These are phyloP conservation scores for Stachybotrys elegans DNA, from an alignment of 2,329 filamentous ascomycete species.

Conservation along the genomic window DNA sequence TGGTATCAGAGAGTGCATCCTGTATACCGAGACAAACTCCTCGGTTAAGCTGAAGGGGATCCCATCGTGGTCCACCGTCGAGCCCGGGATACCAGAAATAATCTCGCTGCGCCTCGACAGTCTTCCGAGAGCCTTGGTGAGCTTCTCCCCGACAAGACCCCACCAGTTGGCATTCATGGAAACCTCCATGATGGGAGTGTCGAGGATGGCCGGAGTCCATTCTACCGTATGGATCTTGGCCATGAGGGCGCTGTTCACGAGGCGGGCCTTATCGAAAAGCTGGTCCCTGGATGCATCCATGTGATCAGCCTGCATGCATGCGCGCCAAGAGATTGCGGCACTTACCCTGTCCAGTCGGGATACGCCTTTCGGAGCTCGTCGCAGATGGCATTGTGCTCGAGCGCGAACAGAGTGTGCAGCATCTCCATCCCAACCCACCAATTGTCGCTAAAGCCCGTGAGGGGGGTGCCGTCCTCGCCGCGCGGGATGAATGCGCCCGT, in stretches of 20 bases:
- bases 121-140: neutral
- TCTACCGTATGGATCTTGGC: constrained; percentile 45
- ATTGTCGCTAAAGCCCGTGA: constrained; percentile 37
- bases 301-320: neutral
- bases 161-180: constrained; percentile 3
- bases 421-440: constrained; percentile 43
- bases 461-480: constrained; percentile 28
- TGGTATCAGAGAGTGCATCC: constrained; percentile 35
- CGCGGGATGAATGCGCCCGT: constrained; percentile 32
- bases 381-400: constrained; percentile 41
- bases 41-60: constrained; percentile 36
- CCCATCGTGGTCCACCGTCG: constrained; percentile 25
- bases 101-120: constrained; percentile 2
- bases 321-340: neutral
- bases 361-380: constrained; percentile 28
- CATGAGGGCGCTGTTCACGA: constrained; percentile 41
- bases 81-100: constrained; percentile 14
- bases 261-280: constrained; percentile 34
- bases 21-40: constrained; percentile 39
- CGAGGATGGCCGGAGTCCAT: constrained; percentile 42
- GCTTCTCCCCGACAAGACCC: neutral
- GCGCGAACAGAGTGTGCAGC: constrained; percentile 38
- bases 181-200: constrained; percentile 26
- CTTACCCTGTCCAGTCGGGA: constrained; percentile 16
- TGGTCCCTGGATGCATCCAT: constrained; percentile 29